phyloP scores from a whole-genome alignment of 257 asterid genomes.

The Lithospermum erythrorhizon region DNA sequence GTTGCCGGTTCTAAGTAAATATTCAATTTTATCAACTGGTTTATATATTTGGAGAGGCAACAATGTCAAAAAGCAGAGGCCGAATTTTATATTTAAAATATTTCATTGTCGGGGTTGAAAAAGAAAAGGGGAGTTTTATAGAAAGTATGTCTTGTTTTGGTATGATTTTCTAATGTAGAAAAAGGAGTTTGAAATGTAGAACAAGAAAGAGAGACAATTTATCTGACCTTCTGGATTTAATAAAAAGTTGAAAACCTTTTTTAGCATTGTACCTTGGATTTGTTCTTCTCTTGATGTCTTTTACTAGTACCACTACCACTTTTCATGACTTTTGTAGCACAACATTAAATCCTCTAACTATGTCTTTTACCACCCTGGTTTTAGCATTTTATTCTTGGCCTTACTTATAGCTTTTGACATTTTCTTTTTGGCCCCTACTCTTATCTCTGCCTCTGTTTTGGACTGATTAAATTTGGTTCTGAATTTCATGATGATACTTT shows the following conservation, averaged over 20 bases:
- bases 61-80: not conserved
- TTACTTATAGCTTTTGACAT: conserved; percentile 11
- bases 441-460: not conserved
- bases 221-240: conserved; percentile 26
- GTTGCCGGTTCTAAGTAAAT: not conserved
- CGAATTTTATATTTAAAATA: not conserved
- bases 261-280: conserved; percentile 46
- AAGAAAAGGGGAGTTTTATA: conserved; percentile 2
- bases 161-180: conserved; percentile 9
- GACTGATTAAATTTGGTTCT: not conserved
- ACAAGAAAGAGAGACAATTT: conserved; percentile 3
- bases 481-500: conserved; percentile 1
- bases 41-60: conserved; percentile 14
- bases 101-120: conserved; percentile 25
- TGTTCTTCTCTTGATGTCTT: conserved; percentile 47
- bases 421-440: conserved; percentile 19
- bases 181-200: not conserved
- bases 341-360: conserved; percentile 24
- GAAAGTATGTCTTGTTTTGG: conserved; percentile 13
- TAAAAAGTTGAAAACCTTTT: conserved; percentile 25
- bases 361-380: conserved; percentile 35
- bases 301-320: conserved; percentile 24
- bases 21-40: conserved; percentile 24
- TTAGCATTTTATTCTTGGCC: conserved; percentile 34
- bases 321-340: conserved; percentile 27